Conservation (phyloP, 345 rosid genomes). For the Rhizophora mangle region DNA sequence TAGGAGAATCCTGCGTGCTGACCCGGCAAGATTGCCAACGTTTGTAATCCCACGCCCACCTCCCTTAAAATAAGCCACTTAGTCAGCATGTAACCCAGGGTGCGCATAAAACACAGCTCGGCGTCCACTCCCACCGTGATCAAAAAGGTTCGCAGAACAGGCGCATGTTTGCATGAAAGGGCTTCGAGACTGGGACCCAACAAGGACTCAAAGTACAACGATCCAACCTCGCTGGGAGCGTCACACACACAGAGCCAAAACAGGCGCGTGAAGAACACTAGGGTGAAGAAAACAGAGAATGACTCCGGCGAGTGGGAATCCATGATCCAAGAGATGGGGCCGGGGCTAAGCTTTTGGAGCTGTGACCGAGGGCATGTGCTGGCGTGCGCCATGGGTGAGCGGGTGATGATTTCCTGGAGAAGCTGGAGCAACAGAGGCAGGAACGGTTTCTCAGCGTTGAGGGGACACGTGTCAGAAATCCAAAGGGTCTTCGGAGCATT, state of each 20-base stretch:
- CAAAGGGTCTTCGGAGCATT: slow-evolving; percentile 40
- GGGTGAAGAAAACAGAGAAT: slow-evolving; percentile 61
- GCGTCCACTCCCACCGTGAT: slow-evolving; percentile 59
- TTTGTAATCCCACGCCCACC: slow-evolving; percentile 55
- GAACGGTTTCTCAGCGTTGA: slow-evolving; percentile 67
- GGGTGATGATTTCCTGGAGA: slow-evolving; percentile 58
- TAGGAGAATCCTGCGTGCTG: slow-evolving; percentile 51
- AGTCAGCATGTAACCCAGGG: slow-evolving; percentile 67
- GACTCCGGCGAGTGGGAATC: slow-evolving; percentile 77
- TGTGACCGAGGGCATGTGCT: slow-evolving; percentile 59
- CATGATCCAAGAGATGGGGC: slow-evolving; percentile 73
- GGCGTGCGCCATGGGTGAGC: slow-evolving; percentile 46
- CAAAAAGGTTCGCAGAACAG: slow-evolving; percentile 64
- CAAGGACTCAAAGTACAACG: slow-evolving; percentile 59
- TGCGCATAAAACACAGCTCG: slow-evolving; percentile 70
- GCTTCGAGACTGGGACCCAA: slow-evolving; percentile 54
- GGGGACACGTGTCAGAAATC: slow-evolving; percentile 66
- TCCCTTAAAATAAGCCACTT: slow-evolving; percentile 74
- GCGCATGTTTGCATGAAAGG: slow-evolving; percentile 37
- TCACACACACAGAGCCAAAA: slow-evolving; percentile 72
- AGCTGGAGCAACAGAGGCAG: slow-evolving; percentile 75
- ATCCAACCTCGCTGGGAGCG: slow-evolving; percentile 68
- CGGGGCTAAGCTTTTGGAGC: slow-evolving; percentile 56
- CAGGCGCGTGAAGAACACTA: slow-evolving; percentile 60
- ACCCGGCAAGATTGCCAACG: slow-evolving; percentile 29